These are phyloP conservation scores for Colletotrichum tabaci DNA, from an alignment of 2,329 filamentous ascomycete genomes.

Conservation along the genomic window DNA sequence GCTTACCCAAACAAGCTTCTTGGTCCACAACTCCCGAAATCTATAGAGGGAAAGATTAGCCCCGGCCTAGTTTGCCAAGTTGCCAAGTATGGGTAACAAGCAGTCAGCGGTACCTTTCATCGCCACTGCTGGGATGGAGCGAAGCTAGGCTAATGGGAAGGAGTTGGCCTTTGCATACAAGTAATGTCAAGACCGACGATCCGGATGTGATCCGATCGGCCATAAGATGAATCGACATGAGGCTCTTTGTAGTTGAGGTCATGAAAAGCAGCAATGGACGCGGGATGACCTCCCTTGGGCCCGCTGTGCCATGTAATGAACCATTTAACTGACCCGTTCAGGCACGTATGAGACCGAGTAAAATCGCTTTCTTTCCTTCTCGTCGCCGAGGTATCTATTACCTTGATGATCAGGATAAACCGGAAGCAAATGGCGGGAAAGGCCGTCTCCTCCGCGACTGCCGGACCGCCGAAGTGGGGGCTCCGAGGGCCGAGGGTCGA, in stretches of 20 bases:
- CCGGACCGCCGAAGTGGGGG: not conserved
- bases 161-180: not conserved
- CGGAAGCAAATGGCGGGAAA: too few relatives aligned
- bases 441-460: too few relatives aligned
- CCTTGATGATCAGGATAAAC: too few relatives aligned
- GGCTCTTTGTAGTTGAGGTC: not conserved
- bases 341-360: not conserved
- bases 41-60: not conserved
- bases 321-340: not conserved
- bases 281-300: not conserved
- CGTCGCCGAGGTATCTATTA: not conserved
- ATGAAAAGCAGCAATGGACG: not conserved
- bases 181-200: not conserved
- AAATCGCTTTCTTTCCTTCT: too few relatives aligned
- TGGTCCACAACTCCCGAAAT: constrained; percentile 4
- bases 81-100: not conserved
- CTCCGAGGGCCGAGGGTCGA: not conserved
- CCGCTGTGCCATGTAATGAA: not conserved
- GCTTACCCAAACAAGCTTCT: too few relatives aligned
- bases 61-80: not conserved
- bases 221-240: not conserved
- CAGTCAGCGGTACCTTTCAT: not conserved
- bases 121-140: not conserved
- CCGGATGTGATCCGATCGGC: not conserved
- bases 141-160: not conserved